Evolutionary conservation across 2,329 filamentous ascomycete genomes (phyloP).

Genomic region (Orbilia quercus): DNA sequence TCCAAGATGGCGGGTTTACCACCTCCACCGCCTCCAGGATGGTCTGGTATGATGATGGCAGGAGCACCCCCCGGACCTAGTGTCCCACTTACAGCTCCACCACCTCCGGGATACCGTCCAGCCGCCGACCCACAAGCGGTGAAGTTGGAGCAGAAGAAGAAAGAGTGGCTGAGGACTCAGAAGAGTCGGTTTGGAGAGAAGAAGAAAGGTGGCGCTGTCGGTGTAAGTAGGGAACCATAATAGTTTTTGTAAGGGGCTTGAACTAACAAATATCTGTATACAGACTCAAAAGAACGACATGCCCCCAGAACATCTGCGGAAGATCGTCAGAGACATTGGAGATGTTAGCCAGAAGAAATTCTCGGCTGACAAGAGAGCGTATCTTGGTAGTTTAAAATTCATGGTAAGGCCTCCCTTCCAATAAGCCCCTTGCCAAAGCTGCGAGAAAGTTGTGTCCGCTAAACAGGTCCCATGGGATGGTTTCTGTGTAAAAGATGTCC

Average conservation of each 20-base stretch:
- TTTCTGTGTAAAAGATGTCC: conserved; percentile 47
- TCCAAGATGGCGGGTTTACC: conserved; percentile 62
- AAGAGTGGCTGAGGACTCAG: conserved; percentile 93
- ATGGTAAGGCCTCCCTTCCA: conserved; percentile 69
- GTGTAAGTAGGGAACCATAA: conserved; percentile 63
- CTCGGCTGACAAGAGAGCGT: conserved; percentile 97
- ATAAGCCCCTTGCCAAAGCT: conserved; percentile 12
- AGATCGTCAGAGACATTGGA: conserved; percentile 98
- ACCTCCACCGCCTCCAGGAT: conserved; percentile 76
- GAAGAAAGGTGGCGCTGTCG: conserved; percentile 93
- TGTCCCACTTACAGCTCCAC: conserved; percentile 70
- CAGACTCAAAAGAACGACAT: conserved; percentile 95
- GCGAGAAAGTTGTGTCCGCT: conserved; percentile 53
- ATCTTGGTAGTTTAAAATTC: conserved; percentile 96
- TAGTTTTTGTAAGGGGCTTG: background rate
- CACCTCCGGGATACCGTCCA: conserved; percentile 85
- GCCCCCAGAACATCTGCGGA: conserved; percentile 96
- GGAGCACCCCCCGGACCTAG: conserved; percentile 65
- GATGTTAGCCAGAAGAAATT: conserved; percentile 99
- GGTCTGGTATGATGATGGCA: conserved; percentile 66
- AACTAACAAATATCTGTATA: conserved; percentile 12
- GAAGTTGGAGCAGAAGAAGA: conserved; percentile 99
- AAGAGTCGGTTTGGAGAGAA: conserved; percentile 96
- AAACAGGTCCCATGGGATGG: conserved; percentile 53
- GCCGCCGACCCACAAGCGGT: conserved; percentile 83